Evolutionary conservation across 768 basidiomycete species (phyloP), one percentile per base, ranked within the genome.

Genomic region (Antrodiella citrinella): DNA sequence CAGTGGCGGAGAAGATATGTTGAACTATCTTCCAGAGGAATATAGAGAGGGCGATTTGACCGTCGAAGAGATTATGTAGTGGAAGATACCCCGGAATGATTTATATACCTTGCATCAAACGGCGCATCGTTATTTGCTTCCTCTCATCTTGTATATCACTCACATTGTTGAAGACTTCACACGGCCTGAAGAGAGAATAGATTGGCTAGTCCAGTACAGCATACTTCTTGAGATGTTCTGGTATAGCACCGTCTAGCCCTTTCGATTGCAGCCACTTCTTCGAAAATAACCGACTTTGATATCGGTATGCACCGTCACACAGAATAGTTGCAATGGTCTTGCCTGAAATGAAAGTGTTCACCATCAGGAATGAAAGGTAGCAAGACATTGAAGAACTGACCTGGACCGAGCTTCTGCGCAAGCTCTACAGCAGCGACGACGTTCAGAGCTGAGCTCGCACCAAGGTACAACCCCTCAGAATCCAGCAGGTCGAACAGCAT

Each of bases 291-390:
- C 96, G 79, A 53, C 90, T 94, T 70, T 98, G 96, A 63, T 99
- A 96, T 62, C 96, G 80, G 62, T 98, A 95, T 42, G 96, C 96
- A 4, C 95, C 96, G 62, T 99, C 96, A 65, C 87, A 91, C 35
- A 99, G 69, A 47, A 97, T 76, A 3, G 96, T 99, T 1, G 82
- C 92, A 23, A 98, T 74, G 13, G 76, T 90, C 19, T 86, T 85
- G 26, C 88, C 89, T 92, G 53, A 24, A 15, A 35, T 7, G 7
- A 15, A 7, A 15, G 30, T 35, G 7, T 35, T 35, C 30, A 35
- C 7, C 7, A 35, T 35, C 15, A 7, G 30, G 15, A 15, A 35
- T 15, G 35, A 19, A 42, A 15, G 40, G 1, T 12, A 35, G 15
- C 30, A 35, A 35, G 15, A 47, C n/a, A n/a, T 13, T 1, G 38